Base-by-base conservation (phyloP, 2,329 filamentous ascomycete species). In the Sarocladium strictum region DNA sequence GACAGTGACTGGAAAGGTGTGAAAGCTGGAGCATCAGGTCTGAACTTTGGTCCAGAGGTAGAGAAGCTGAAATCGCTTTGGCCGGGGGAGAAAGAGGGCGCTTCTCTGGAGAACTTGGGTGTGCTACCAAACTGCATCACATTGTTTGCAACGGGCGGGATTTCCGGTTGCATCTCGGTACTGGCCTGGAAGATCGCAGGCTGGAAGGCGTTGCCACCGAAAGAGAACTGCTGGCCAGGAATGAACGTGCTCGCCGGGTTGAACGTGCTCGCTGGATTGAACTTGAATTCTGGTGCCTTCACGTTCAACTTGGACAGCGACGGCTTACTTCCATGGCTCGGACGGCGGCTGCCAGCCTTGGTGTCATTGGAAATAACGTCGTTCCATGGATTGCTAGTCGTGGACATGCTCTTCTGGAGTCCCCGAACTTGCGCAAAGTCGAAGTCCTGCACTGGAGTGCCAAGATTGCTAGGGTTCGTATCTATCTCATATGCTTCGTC, bases 281-380 rank as follows among this genome's bases (percentile, higher is more conserved):
- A 93, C 62, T 86, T 90, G 76, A 97, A 97, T 64, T 94, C 90
- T 47, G 91, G 88, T 0, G 93, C 93, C 58, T 87, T 83, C 27
- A 95, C 91, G 63, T 97, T 97, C 61, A 97, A 80, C 61, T 86
- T 92, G 1, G 90, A 90, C 41, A 85, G 69, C 0, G 84, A 92
- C 2, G 84, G 76, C 62, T 87, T 89, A 65, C 85, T 86, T 17
- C 76, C 78, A 63, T 91, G 87, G 11, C 76, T 71, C 15, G 70
- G 72, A 41, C 73, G 71, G 27, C 72, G 65, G 21, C 68, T 63
- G 24, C 67, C 61, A 60, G 68, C 69, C 17, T 51, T 33, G 43
- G 67, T 66, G 24, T 70, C 62, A 40, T 67, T 62, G 14, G 77
- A 73, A 24, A 72, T 69, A 6, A 72, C 67, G 51, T 84, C 79